phyloP scores from a whole-genome alignment of 2,329 filamentous ascomycete species.

The Daldinia sp. region DNA sequence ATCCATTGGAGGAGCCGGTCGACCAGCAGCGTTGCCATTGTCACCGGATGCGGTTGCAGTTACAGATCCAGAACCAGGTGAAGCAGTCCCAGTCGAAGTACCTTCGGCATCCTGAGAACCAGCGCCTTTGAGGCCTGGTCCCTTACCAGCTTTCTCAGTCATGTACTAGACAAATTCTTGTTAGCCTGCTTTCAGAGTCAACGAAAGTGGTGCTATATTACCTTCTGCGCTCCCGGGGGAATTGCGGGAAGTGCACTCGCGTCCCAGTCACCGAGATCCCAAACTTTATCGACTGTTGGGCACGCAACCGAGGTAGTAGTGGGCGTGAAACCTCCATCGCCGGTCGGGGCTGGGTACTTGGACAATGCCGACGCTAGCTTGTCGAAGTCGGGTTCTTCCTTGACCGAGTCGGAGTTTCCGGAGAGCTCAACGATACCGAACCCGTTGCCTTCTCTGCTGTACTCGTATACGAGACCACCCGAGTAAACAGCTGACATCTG shows the following conservation, averaged over 20 bases:
- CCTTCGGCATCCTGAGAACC: slow-evolving; percentile 67
- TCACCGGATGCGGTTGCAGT: slow-evolving; percentile 55
- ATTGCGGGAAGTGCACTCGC: slow-evolving; percentile 64
- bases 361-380: slow-evolving; percentile 62
- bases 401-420: slow-evolving; percentile 64
- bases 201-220: slow-evolving; percentile 18
- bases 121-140: slow-evolving; percentile 64
- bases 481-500: slow-evolving; percentile 94
- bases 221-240: slow-evolving; percentile 60
- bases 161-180: slow-evolving; percentile 57
- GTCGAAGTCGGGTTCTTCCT: slow-evolving; percentile 72
- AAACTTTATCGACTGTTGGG: slow-evolving; percentile 62
- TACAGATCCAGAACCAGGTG: slow-evolving; percentile 56
- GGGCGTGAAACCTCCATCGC: slow-evolving; percentile 62
- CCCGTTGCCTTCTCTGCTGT: slow-evolving; percentile 80
- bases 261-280: slow-evolving; percentile 62
- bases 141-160: slow-evolving; percentile 64
- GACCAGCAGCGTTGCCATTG: slow-evolving; percentile 53
- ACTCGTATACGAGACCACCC: slow-evolving; percentile 96
- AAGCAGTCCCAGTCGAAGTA: slow-evolving; percentile 59
- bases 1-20: slow-evolving; percentile 53
- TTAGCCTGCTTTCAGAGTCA: slow-evolving; percentile 23
- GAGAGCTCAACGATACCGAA: slow-evolving; percentile 82
- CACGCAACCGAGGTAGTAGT: slow-evolving; percentile 62
- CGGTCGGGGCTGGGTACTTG: slow-evolving; percentile 64